These are phyloP conservation scores for Cryphonectria japonica DNA, from an alignment of 2,329 filamentous ascomycete species.

Conservation along the genomic window DNA sequence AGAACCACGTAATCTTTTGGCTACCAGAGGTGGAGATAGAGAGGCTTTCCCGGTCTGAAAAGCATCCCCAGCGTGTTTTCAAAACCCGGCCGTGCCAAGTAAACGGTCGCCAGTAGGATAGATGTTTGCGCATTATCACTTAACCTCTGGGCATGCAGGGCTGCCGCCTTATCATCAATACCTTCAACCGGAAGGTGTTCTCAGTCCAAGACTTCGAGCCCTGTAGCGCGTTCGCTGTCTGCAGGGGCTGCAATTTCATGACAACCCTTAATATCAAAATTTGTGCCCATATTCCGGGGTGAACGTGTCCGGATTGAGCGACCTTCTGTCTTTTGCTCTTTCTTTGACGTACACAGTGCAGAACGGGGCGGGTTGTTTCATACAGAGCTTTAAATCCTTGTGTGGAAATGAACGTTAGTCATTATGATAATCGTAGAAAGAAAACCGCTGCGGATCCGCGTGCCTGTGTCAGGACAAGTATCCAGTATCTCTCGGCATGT, in stretches of 20 bases:
- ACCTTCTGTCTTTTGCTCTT: background rate
- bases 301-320: background rate
- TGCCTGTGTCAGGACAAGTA: background rate
- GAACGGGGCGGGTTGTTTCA: no score
- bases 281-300: background rate
- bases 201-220: no score
- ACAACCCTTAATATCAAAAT: background rate
- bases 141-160: background rate
- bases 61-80: background rate
- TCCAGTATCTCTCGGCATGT: background rate
- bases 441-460: background rate
- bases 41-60: background rate
- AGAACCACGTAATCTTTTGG: no score
- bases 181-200: background rate
- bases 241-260: background rate
- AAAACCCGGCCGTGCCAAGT: background rate
- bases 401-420: background rate
- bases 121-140: background rate
- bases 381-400: background rate
- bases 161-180: background rate
- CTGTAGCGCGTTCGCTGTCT: background rate
- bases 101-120: background rate
- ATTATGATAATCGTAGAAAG: background rate
- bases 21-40: background rate
- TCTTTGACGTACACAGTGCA: background rate